Evolutionary conservation across 257 asterid species (phyloP).

Genomic region (Solanum sparsipilum): DNA sequence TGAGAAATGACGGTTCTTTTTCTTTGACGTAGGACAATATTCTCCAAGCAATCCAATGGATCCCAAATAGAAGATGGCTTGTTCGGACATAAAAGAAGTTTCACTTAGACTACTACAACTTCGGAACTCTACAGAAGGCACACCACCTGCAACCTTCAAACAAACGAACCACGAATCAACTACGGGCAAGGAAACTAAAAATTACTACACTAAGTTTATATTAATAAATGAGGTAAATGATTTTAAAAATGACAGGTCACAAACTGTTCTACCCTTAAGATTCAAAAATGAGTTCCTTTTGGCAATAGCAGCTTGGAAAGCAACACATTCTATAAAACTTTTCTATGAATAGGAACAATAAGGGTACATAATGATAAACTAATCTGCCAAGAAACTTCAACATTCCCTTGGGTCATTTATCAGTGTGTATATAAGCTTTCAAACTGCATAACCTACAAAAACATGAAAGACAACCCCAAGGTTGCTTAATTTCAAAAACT

Average conservation of each 20-base stretch:
- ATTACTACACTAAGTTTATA: background rate
- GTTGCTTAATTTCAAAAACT: background rate
- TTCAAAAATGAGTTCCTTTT: background rate
- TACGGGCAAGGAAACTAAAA: background rate
- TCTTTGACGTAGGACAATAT: constrained; percentile 24
- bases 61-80: constrained; percentile 16
- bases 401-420: background rate
- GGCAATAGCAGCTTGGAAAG: background rate
- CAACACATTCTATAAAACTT: background rate
- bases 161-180: background rate
- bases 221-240: background rate
- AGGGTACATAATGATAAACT: background rate
- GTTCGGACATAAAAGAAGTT: constrained; percentile 30
- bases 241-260: background rate
- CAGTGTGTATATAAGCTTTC: background rate
- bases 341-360: background rate
- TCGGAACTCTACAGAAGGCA: background rate
- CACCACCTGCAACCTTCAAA: background rate
- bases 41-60: constrained; percentile 32
- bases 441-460: background rate
- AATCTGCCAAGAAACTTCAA: background rate
- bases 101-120: background rate
- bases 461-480: background rate
- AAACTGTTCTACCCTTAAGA: background rate
- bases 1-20: constrained; percentile 9